These are phyloP conservation scores for Hypholoma sublateritium DNA, from an alignment of 768 basidiomycete genomes.

Conservation along the genomic window DNA sequence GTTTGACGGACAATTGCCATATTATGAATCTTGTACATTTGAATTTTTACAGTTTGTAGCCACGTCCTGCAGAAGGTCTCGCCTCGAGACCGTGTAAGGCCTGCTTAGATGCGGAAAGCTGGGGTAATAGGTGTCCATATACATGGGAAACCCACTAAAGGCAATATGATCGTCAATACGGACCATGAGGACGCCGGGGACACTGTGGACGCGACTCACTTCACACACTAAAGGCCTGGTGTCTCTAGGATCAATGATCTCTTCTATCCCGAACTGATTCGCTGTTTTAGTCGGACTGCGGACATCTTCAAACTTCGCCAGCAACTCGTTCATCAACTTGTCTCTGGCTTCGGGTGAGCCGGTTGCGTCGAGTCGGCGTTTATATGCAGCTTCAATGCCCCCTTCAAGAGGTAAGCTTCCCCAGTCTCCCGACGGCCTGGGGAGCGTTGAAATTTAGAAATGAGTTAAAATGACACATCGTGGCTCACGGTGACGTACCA, in stretches of 20 bases:
- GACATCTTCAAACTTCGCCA: constrained; percentile 35
- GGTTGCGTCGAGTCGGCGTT: constrained; percentile 34
- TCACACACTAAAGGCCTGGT: constrained; percentile 36
- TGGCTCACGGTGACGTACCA: constrained; percentile 25
- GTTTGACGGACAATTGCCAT: no score
- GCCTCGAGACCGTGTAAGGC: constrained; percentile 28
- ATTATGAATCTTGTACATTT: no score
- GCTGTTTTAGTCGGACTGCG: constrained; percentile 38
- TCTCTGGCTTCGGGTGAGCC: constrained; percentile 31
- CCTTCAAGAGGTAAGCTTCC: constrained; percentile 41
- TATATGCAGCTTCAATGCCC: constrained; percentile 42
- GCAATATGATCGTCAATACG: not conserved
- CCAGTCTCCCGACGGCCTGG: constrained; percentile 43
- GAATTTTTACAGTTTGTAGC: constrained; percentile 22
- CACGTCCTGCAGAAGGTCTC: constrained; percentile 29
- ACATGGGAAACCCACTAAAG: constrained; percentile 33
- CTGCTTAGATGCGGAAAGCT: constrained; percentile 27
- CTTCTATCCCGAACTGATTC: constrained; percentile 38
- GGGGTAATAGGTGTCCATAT: constrained; percentile 33
- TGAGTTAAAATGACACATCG: not conserved
- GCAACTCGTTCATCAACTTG: constrained; percentile 32
- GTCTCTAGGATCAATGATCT: constrained; percentile 41
- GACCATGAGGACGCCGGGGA: not conserved
- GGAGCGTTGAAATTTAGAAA: not conserved
- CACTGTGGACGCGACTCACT: constrained; percentile 20